Evolutionary conservation across 1,284 basidiomycete species (phyloP), one percentile per base, ranked within the genome.

Genomic region (Volvariella surrecta): DNA sequence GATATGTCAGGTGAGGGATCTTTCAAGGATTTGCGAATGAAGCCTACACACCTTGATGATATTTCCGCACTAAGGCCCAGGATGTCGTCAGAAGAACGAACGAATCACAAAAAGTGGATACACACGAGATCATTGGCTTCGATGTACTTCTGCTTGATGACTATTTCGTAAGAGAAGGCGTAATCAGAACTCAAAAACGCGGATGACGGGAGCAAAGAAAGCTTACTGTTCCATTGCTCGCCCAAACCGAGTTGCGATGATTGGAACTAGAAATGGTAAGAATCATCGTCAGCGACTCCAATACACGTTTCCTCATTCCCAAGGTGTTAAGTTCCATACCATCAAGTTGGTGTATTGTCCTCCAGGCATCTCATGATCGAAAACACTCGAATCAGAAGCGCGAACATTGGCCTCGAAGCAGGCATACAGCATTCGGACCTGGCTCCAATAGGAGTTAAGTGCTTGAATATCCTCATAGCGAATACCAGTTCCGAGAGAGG

Each of bases 341-440:
- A 90, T 90, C 52, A 95, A 67, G 69, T 95, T 95, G 45, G 91
- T 95, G 68, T 94, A 95, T 63, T 95, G 91, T 40, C 94, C 95
- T 63, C 96, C 96, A 43, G 96, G 96, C 96, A 99, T 99, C 70
- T 99, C 94, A 70, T 99, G 96, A 61, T 95, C 94, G 61, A 98
- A 99, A 48, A 98, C 94, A 67, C 89, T 93, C 37, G 90, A 95
- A 63, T 95, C 91, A 37, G 92, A 95, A 19, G 94, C 90, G 50
- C 93, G 83, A 56, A 99, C 94, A 59, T 98, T 98, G 50, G 95
- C 96, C 67, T 99, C 96, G 73, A 99, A 99, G 72, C 92, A 96
- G 59, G 75, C 68, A 72, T 99, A 99, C 45, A 99, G 79, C 68
- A 90, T 71, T 56, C 96, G 88, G 61, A 98, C 89, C 72, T 98